These are phyloP conservation scores for Rutstroemia sydowiana DNA, from an alignment of 2,329 filamentous ascomycete species.

Conservation along the genomic window DNA sequence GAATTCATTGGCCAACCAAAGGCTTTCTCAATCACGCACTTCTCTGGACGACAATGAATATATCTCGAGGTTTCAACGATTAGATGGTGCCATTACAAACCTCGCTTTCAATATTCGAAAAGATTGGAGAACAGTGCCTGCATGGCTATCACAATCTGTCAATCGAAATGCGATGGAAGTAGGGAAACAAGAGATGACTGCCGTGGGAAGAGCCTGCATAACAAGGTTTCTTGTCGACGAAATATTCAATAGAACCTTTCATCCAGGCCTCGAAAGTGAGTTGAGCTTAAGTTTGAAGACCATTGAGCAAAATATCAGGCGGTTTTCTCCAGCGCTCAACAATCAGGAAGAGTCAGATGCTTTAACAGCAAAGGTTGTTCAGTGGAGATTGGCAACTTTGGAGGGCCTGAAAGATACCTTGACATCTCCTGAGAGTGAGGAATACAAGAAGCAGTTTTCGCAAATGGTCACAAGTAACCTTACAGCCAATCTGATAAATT, in stretches of 20 bases:
- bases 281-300: conserved; percentile 74
- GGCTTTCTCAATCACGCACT: conserved; percentile 87
- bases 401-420: conserved; percentile 77
- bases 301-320: conserved; percentile 82
- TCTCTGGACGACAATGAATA: conserved; percentile 96
- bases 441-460: conserved; percentile 62
- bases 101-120: conserved; percentile 94
- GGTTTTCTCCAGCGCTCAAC: conserved; percentile 62
- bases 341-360: conserved; percentile 87
- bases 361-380: conserved; percentile 76
- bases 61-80: conserved; percentile 74
- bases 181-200: conserved; percentile 97
- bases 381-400: conserved; percentile 87
- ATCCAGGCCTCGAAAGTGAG: conserved; percentile 71
- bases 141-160: conserved; percentile 72
- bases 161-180: conserved; percentile 79
- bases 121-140: conserved; percentile 76
- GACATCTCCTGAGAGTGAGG: conserved; percentile 54
- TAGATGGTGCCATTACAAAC: conserved; percentile 92
- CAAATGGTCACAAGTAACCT: conserved; percentile 62
- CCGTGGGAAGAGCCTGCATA: conserved; percentile 82
- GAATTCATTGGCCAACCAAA: conserved; percentile 94
- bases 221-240: conserved; percentile 86
- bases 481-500: conserved; percentile 61
- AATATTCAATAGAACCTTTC: conserved; percentile 86